Evolutionary conservation across 2,329 filamentous ascomycete species (phyloP).

Genomic region (Beauveria bassiana): DNA sequence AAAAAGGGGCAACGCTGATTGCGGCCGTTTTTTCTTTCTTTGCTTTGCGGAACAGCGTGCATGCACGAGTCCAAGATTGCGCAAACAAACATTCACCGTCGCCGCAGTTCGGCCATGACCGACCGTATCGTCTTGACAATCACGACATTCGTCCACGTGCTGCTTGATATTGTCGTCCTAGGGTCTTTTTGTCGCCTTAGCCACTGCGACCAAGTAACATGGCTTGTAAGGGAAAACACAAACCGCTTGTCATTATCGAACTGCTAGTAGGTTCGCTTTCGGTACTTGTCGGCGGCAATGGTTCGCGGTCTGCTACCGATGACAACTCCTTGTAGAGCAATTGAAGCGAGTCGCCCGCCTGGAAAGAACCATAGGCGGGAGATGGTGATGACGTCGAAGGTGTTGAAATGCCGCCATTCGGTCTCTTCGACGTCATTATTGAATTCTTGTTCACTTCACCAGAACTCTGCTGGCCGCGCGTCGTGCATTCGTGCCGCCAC

Average conservation of each 20-base stretch:
- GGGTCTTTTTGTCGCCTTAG: neutral
- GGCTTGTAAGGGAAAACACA: neutral
- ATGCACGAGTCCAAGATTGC: neutral
- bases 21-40: too few species aligned
- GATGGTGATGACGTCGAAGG: neutral
- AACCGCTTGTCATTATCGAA: neutral
- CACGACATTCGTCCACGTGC: slow-evolving; percentile 21
- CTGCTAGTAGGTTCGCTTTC: neutral
- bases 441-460: neutral
- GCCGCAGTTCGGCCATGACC: slow-evolving; percentile 21
- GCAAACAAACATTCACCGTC: neutral
- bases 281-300: neutral
- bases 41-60: neutral
- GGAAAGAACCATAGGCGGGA: neutral
- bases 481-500: neutral
- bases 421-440: slow-evolving; percentile 3
- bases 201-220: neutral
- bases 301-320: slow-evolving; percentile 3
- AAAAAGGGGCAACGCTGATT: too few species aligned
- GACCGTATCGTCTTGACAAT: slow-evolving; percentile 24
- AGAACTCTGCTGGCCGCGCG: neutral
- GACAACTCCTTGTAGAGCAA: slow-evolving; percentile 5
- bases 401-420: neutral
- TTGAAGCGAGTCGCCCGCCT: neutral
- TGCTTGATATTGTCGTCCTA: neutral